Evolutionary conservation across 1,284 basidiomycete species (phyloP).

Genomic region (Psilocybe mexicana): DNA sequence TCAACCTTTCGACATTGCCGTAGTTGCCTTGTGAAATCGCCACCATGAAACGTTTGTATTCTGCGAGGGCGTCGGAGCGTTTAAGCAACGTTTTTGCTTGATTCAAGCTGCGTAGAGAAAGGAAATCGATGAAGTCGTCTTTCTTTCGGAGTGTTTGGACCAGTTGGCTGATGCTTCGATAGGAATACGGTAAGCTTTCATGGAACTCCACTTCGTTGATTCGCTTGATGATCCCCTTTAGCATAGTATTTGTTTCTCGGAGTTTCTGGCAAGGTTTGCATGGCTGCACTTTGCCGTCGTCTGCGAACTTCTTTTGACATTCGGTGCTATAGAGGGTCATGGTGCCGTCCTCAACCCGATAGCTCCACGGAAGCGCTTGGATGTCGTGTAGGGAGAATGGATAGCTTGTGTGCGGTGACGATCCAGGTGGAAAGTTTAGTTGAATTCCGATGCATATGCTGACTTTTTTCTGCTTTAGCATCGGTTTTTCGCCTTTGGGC

Average conservation of each 20-base stretch:
- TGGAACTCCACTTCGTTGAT: not conserved
- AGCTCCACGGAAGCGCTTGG: conserved; percentile 26
- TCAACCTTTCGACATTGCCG: conserved; percentile 12
- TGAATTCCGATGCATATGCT: conserved; percentile 9
- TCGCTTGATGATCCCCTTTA: not conserved
- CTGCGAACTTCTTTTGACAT: not conserved
- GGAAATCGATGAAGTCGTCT: conserved; percentile 13
- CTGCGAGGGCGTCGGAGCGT: conserved; percentile 18
- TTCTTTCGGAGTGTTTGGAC: not conserved
- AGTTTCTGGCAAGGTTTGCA: conserved; percentile 20
- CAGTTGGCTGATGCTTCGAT: not conserved
- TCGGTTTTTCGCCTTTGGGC: too few relatives aligned
- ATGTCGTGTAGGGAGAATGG: conserved; percentile 26
- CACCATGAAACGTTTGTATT: conserved; percentile 22
- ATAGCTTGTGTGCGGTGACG: conserved; percentile 20
- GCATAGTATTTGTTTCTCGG: not conserved
- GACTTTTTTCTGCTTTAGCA: not conserved
- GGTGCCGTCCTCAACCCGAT: conserved; percentile 12
- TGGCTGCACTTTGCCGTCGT: not conserved
- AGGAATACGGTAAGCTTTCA: not conserved
- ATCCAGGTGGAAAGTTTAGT: conserved; percentile 5
- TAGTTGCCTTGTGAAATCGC: conserved; percentile 18
- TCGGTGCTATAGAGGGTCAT: conserved; percentile 16
- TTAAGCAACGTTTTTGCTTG: conserved; percentile 21
- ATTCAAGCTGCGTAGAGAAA: conserved; percentile 23